These are phyloP conservation scores for Eustoma russellianum DNA, from an alignment of 257 asterid species.

Conservation along the genomic window DNA sequence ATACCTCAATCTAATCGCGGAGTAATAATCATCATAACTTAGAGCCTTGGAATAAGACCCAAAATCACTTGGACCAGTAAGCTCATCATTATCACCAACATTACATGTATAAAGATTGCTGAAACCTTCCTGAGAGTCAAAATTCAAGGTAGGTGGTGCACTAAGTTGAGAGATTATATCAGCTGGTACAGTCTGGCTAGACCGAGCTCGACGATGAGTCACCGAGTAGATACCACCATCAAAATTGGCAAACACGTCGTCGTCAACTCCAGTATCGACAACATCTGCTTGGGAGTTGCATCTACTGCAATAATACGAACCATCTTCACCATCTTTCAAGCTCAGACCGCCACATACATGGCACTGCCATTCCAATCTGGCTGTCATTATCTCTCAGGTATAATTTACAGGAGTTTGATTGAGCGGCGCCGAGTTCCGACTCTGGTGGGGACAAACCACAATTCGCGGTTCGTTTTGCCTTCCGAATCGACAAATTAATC, in stretches of 20 bases:
- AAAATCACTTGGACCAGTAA: constrained; percentile 48
- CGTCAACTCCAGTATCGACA: constrained; percentile 48
- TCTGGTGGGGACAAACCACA: no score
- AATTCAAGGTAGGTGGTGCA: constrained; percentile 25
- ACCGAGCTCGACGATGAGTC: constrained; percentile 22
- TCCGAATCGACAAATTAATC: no score
- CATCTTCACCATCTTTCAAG: constrained; percentile 39
- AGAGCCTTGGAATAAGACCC: constrained; percentile 23
- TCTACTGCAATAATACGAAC: constrained; percentile 39
- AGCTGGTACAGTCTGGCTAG: constrained; percentile 12
- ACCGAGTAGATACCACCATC: constrained; percentile 24
- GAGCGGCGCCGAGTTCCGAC: no score
- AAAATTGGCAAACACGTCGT: constrained; percentile 17
- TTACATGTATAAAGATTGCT: constrained; percentile 12
- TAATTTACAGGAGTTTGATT: no score
- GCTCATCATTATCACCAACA: constrained; percentile 36
- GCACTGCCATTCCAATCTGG: constrained; percentile 30
- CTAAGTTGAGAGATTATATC: constrained; percentile 41
- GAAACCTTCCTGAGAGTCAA: constrained; percentile 20
- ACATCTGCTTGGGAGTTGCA: constrained; percentile 57
- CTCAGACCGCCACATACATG: constrained; percentile 30
- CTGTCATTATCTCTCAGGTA: constrained; percentile 11
- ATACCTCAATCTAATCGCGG: constrained; percentile 51
- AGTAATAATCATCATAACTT: constrained; percentile 39
- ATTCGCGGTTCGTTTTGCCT: no score